A percentile compares a stretch with the other conserved stretches of the same genome.
These are phyloP conservation scores for Pelargonium cotyledonis DNA, from an alignment of 441 rosid genomes.

Conservation along the genomic window DNA sequence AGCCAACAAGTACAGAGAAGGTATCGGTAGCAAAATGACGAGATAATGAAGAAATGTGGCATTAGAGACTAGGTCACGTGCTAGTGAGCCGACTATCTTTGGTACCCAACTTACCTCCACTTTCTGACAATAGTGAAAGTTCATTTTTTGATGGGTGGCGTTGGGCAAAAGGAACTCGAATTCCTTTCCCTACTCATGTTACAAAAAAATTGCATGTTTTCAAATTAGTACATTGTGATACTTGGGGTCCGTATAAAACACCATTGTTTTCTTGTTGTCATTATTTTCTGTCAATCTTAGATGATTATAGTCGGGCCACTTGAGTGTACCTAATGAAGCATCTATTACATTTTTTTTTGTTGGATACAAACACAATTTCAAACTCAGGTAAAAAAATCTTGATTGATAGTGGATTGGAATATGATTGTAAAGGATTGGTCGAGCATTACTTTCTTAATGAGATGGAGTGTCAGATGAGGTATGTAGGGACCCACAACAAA, in stretches of 20 bases:
- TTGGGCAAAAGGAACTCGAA: background rate
- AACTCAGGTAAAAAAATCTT: background rate
- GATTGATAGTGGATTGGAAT: background rate
- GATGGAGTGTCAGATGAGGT: background rate
- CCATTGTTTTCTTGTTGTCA: background rate
- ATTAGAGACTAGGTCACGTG: background rate
- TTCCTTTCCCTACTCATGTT: background rate
- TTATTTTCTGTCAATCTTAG: constrained; percentile 6
- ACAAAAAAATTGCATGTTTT: too few species aligned
- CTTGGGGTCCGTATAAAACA: background rate
- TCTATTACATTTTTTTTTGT: background rate
- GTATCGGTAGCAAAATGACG: too few species aligned
- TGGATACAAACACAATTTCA: background rate
- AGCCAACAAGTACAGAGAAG: too few species aligned
- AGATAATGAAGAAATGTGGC: background rate
- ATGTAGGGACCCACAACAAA: background rate
- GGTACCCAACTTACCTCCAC: background rate
- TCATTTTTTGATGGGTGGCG: background rate
- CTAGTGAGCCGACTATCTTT: background rate
- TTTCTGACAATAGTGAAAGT: background rate
- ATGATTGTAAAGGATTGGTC: background rate
- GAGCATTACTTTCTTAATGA: background rate
- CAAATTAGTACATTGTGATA: constrained; percentile 1
- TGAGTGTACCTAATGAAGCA: too few species aligned
- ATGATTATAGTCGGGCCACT: background rate